Base-by-base conservation (phyloP, 768 basidiomycete species). In the Mycena polygramma region DNA sequence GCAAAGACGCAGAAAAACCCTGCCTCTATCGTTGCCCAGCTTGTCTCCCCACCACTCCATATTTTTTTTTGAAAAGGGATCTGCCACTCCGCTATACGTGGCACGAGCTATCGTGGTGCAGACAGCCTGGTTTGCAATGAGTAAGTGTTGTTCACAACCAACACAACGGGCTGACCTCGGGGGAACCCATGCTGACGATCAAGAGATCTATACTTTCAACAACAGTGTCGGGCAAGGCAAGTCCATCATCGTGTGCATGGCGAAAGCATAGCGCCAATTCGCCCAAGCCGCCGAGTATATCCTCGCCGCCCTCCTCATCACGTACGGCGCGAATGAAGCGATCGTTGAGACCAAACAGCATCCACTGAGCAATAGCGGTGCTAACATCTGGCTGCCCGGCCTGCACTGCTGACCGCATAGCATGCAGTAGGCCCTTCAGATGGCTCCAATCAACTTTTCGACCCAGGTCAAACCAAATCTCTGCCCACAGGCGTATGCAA, bases 1-100 rank as follows among this genome's bases (percentile, higher is more conserved):
- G 15, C 59, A 61, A 37, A 61, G 59, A 61, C 49, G 59, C 37
- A 30, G 46, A 30, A 61, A 61, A 35, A 61, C 35, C 37, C 46
- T 24, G 59, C 20, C 10, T n/a, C n/a, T n/a, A 22, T 49, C 19
- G 19, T 37, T 19, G 1, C 4, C 2, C 7, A 61, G 46, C 19
- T n/a, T 39, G 30, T 36, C 36, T 37, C 9, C 59, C 59, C 59
- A 61, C 59, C 59, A 61, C 3, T 15, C 6, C 48, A 61, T 61
- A 61, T 61, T 61, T 10, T 30, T 15, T 35, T 49, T 35, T 1
- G 59, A 11, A 20, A 61, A 61, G 7, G 20, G 46, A 36, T 30
- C 46, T 30, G 49, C 30, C 35, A 36, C 20, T 49, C 59, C 59
- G n/a, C n/a, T n/a, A n/a, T n/a, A n/a, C n/a, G n/a, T n/a, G n/a